These are phyloP conservation scores for Penicillium taxi DNA, from an alignment of 495 filamentous ascomycete genomes.

Conservation along the genomic window DNA sequence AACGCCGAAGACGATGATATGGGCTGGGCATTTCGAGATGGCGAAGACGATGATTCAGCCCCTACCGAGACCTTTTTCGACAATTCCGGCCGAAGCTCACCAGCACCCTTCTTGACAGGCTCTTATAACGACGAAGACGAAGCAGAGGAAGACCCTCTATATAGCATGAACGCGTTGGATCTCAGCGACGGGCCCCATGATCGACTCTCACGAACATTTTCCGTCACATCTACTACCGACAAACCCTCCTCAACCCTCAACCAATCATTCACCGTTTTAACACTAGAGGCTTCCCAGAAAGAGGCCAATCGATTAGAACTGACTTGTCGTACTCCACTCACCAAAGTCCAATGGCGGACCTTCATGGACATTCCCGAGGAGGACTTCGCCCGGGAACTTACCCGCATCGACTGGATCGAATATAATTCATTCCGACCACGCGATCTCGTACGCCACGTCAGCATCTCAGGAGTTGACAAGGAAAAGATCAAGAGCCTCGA, in stretches of 20 bases:
- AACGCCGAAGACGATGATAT: conserved; percentile 71
- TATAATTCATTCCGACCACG: conserved; percentile 93
- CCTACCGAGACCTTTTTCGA: conserved; percentile 32
- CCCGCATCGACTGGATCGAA: conserved; percentile 94
- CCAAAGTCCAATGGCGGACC: conserved; percentile 72
- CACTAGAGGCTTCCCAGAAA: conserved; percentile 65
- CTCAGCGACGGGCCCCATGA: conserved; percentile 36
- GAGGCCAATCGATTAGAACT: conserved; percentile 62
- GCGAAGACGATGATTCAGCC: conserved; percentile 38
- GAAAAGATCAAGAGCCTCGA: conserved; percentile 71
- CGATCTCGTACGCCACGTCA: conserved; percentile 87
- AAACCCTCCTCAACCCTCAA: conserved; percentile 33
- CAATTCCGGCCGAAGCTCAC: conserved; percentile 33
- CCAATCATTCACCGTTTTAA: conserved; percentile 41
- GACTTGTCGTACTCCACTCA: conserved; percentile 48
- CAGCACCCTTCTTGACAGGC: conserved; percentile 29
- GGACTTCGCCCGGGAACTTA: conserved; percentile 82
- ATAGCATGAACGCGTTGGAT: conserved; percentile 37
- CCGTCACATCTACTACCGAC: conserved; percentile 33
- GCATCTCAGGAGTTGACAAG: conserved; percentile 58
- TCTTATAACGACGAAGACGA: conserved; percentile 24
- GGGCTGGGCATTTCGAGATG: conserved; percentile 65
- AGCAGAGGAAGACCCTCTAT: conserved; percentile 36
- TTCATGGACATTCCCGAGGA: conserved; percentile 76
- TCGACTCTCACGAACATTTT: conserved; percentile 35